Conservation (phyloP, 768 basidiomycete species). For the Mycena albidolilacea region DNA sequence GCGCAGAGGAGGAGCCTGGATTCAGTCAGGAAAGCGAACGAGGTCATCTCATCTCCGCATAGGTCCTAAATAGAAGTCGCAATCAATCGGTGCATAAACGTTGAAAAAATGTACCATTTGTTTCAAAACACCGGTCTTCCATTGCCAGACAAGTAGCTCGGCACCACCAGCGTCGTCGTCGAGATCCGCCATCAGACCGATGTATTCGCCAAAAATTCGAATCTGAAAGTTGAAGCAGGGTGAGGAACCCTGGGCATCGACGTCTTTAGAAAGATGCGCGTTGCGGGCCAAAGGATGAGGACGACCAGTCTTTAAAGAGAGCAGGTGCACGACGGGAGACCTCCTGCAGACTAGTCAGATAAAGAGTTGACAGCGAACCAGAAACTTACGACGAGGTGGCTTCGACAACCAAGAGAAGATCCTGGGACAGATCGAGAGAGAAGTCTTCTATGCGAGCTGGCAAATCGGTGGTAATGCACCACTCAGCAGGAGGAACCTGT, state of each 20-base stretch:
- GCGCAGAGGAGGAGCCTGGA: constrained; percentile 22
- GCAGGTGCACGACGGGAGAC: constrained; percentile 45
- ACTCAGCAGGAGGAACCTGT: constrained; percentile 44
- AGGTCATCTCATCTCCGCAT: constrained; percentile 41
- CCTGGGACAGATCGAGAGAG: constrained; percentile 52
- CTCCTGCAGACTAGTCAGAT: neutral
- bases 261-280: constrained; percentile 9
- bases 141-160: constrained; percentile 51
- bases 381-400: constrained; percentile 20
- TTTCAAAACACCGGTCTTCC: constrained; percentile 48
- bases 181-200: constrained; percentile 47
- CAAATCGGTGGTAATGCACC: constrained; percentile 43
- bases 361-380: neutral
- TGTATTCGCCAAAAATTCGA: constrained; percentile 48
- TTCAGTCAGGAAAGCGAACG: constrained; percentile 51
- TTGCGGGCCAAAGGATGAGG: constrained; percentile 43
- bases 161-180: constrained; percentile 11
- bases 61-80: constrained; percentile 40
- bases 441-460: constrained; percentile 52
- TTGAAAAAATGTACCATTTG: constrained; percentile 41
- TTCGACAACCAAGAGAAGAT: constrained; percentile 52
- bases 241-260: neutral
- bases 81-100: neutral
- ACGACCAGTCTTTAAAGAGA: constrained; percentile 47
- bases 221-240: constrained; percentile 43